Percentiles rank a stretch among this genome's conserved stretches.
These are phyloP conservation scores for Venturia pyrina DNA, from an alignment of 2,329 filamentous ascomycete genomes.

Conservation along the genomic window DNA sequence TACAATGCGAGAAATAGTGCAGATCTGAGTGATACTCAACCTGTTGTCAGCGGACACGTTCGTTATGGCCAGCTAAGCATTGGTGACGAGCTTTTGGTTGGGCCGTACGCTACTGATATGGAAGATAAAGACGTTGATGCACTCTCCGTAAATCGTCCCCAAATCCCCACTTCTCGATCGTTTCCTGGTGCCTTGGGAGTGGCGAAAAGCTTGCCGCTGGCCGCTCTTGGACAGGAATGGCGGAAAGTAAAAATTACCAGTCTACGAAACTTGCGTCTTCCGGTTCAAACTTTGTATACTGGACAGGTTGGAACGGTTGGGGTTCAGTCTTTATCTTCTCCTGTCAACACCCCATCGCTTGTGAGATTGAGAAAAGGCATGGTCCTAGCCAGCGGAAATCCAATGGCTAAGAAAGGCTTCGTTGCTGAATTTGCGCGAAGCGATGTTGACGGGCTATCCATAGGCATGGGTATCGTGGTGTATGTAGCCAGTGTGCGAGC, in stretches of 20 bases:
- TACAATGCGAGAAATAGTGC: constrained; percentile 51
- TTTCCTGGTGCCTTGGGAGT: constrained; percentile 37
- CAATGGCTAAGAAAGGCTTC: constrained; percentile 37
- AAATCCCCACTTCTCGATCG: constrained; percentile 33
- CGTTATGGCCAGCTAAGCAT: constrained; percentile 69
- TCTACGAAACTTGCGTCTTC: constrained; percentile 76
- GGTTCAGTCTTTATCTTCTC: constrained; percentile 24
- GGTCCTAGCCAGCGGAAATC: constrained; percentile 53
- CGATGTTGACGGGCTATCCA: constrained; percentile 51
- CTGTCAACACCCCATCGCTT: constrained; percentile 22
- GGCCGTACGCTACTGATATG: constrained; percentile 47
- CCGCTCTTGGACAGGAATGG: constrained; percentile 55
- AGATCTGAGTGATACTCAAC: constrained; percentile 12
- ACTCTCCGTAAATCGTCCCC: constrained; percentile 16
- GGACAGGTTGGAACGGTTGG: constrained; percentile 78
- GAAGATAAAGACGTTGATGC: constrained; percentile 18
- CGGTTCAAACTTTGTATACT: constrained; percentile 62
- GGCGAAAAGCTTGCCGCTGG: background rate
- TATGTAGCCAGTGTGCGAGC: constrained; percentile 84
- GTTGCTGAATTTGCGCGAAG: constrained; percentile 58
- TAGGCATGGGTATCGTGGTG: constrained; percentile 64
- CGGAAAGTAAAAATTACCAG: constrained; percentile 71
- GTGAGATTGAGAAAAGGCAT: constrained; percentile 62
- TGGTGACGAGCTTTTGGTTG: constrained; percentile 67
- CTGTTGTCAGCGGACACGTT: constrained; percentile 75